Evolutionary conservation across 176 grass and related monocot genomes (phyloP), one percentile per base, ranked within the genome.

Genomic region (Pontederia crassipes): DNA sequence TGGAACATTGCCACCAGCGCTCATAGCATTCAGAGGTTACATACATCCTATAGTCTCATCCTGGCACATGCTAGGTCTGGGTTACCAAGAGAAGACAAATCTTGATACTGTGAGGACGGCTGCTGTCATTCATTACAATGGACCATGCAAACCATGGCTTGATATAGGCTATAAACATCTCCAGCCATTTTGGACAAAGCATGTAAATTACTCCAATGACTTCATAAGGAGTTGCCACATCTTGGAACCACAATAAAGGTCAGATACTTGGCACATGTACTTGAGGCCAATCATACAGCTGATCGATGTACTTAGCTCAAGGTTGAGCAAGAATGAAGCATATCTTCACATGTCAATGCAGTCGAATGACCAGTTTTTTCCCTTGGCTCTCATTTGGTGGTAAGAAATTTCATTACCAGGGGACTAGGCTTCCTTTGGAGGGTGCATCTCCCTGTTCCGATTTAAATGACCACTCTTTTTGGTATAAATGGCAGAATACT

Each of bases 81-180:
- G 93, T 27, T 91, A 85, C 78, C 93, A 97, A 64, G 93, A 97
- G 80, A 85, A 82, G 72, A 91, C 92, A 17, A 77, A 97, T 71
- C 65, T 91, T 67, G 54, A 65, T 61, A 85, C 73, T 67, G 79
- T 88, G 49, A 67, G 35, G 55, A 90, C 88, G 66, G 83, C 92
- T 65, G 87, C 92, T 48, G 92, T 97, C 75, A 85, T 97, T 75
- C 92, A 97, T 74, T 97, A 97, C 72, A 97, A 91, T 29, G 93
- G 93, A 3, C 93, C 85, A 74, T 85, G 87, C 73, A 97, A 97
- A 62, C 87, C 93, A 10, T 97, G 93, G 93, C 68, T 97, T 45
- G 93, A 97, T 40, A 97, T 97, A 20, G 87, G 80, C 61, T 91
- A 80, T 73, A 87, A 80, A 49, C 83, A 85, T 58, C 79, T 91